Evolutionary conservation across 176 grass and related monocot genomes (phyloP).

Genomic region (Bromus sterilis): DNA sequence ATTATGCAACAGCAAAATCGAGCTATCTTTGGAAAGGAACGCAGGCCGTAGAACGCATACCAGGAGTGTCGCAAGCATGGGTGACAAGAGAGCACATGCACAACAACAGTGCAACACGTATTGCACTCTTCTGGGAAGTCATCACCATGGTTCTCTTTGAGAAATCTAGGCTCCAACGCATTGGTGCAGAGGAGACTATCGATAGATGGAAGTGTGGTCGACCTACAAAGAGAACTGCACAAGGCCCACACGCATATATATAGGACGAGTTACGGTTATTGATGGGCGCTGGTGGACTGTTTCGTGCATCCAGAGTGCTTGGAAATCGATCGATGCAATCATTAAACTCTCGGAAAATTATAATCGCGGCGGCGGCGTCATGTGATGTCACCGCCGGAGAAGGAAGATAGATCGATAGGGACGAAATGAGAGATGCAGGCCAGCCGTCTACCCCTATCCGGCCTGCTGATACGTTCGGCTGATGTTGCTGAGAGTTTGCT

Average conservation of each 20-base stretch:
- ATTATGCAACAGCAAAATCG: neutral
- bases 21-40: neutral
- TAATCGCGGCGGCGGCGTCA: too few relatives aligned
- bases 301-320: too few relatives aligned
- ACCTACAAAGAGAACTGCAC: neutral
- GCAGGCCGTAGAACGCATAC: neutral
- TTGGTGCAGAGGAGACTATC: neutral
- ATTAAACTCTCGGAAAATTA: too few relatives aligned
- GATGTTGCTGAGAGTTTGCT: too few relatives aligned
- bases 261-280: too few relatives aligned
- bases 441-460: too few relatives aligned
- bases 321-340: too few relatives aligned
- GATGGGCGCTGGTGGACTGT: too few relatives aligned
- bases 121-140: neutral
- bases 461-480: too few relatives aligned
- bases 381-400: too few relatives aligned
- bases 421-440: too few relatives aligned
- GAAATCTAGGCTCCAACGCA: neutral
- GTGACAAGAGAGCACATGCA: neutral
- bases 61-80: conserved; percentile 18
- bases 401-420: too few relatives aligned
- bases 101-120: neutral
- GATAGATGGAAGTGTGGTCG: neutral
- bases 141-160: neutral
- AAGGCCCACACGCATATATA: neutral